Conservation (phyloP, 148 eudicot species). For the Vaccinium myrtillus region DNA sequence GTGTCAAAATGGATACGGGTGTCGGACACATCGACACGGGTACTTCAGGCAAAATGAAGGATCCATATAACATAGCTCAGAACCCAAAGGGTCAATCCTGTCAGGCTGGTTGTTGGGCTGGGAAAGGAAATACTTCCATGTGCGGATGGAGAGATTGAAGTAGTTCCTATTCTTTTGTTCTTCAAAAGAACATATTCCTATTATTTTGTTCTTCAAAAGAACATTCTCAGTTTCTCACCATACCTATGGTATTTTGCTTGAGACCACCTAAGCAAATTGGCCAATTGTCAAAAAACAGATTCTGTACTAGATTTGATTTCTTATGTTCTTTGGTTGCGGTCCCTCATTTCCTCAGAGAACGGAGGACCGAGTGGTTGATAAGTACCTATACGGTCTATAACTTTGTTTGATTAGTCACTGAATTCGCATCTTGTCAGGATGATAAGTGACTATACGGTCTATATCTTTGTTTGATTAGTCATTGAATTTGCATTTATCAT, state of each 20-base stretch:
- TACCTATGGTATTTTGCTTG: not conserved
- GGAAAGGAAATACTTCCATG: not conserved
- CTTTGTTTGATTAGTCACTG: no score
- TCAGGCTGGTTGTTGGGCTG: not conserved
- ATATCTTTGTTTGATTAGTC: not conserved
- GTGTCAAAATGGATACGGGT: no score
- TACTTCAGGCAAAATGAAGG: no score
- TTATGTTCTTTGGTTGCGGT: not conserved
- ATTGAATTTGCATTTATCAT: conserved; percentile 29
- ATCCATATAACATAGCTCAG: no score
- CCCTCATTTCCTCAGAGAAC: not conserved
- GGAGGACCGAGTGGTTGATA: no score
- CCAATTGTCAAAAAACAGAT: not conserved
- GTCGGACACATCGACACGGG: no score
- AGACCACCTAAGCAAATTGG: not conserved
- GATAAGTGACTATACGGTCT: conserved; percentile 4
- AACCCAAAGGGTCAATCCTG: not conserved
- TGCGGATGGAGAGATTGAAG: not conserved
- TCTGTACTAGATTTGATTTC: not conserved
- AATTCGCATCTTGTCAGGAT: no score
- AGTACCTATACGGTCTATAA: no score
- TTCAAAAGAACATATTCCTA: not conserved
- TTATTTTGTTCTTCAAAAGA: not conserved
- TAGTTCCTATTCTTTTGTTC: not conserved
- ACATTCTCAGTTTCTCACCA: not conserved